Base-by-base conservation (phyloP, 2,329 filamentous ascomycete species). In the Pestalotiopsis sp. region DNA sequence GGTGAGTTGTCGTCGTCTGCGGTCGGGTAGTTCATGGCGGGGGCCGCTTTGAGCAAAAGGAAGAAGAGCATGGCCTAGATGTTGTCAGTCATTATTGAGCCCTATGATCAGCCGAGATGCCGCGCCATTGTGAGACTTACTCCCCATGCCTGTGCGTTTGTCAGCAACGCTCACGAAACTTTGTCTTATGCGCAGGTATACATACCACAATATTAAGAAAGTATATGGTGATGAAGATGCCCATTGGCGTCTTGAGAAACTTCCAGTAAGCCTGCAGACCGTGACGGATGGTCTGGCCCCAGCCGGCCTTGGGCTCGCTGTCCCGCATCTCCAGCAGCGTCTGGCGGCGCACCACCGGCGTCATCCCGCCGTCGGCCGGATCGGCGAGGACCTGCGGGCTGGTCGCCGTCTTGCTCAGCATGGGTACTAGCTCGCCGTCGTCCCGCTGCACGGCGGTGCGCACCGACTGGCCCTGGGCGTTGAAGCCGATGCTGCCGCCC, bases 1-100 rank as follows among this genome's bases (percentile, higher is more conserved):
- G 64, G 49, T 3, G 64, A 65, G 31, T 65, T 65, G 31, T 57
- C 49, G 27, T 65, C 64, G 31, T 23, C 92, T 85, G n/a, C 93
- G 88, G 23, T 58, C 3, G 11, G 64, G 36, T n/a, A 65, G 63
- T 49, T 67, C 66, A 66, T 67, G 13, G 36, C 25, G 41, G 20
- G 72, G 0, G 72, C 72, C 2, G 71, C 74, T 11, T 76, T 75
- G 59, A 76, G 72, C 2, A 76, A 70, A 14, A 76, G 72, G 58
- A 76, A 76, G 71, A 76, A 76, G n/a, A 76, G 70, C 74, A 76
- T 76, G 2, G 74, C 75, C 74, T 75, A 62, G 23, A 59, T 12
- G 27, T 25, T 9, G 27, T 59, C 57, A 31, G 14, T 14, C 23
- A 11, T 12, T 20, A 57, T 57, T 11, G 52, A 57, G 13, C 1